Conservation (phyloP, 805 yeast genomes). For the Starmerella apis region DNA sequence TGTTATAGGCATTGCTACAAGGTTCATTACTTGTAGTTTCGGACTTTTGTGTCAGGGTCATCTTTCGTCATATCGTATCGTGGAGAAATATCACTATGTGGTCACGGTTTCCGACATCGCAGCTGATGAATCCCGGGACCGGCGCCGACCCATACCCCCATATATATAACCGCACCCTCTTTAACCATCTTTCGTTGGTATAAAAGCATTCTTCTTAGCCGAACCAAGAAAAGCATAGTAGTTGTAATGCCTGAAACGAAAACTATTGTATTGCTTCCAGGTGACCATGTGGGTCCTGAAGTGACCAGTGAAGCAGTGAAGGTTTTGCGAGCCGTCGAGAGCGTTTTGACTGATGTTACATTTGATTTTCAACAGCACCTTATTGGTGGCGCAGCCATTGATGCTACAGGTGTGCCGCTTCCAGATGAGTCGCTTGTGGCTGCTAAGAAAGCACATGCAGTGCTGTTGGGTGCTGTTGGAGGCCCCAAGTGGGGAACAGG, state of each 20-base stretch:
- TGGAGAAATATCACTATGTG: background rate
- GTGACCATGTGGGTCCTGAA: slow-evolving; percentile 96
- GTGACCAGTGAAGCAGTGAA: slow-evolving; percentile 83
- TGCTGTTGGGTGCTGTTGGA: slow-evolving; percentile 95
- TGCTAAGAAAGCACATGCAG: slow-evolving; percentile 82
- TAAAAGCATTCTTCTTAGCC: background rate
- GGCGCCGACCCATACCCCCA: slow-evolving; percentile 3
- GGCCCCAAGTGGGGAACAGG: slow-evolving; percentile 99
- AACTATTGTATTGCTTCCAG: slow-evolving; percentile 80
- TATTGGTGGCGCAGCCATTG: slow-evolving; percentile 98
- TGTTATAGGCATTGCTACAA: too few species aligned
- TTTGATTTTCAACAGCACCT: slow-evolving; percentile 74
- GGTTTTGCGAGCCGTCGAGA: slow-evolving; percentile 69
- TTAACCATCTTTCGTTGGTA: background rate
- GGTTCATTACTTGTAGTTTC: too few species aligned
- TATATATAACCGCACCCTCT: background rate
- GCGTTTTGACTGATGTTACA: slow-evolving; percentile 44
- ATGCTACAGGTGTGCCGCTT: slow-evolving; percentile 87
- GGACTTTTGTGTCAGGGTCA: too few species aligned
- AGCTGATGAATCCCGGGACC: background rate
- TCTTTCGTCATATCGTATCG: too few species aligned
- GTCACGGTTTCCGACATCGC: slow-evolving; percentile 1
- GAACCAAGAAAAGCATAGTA: too few species aligned
- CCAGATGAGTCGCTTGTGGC: slow-evolving; percentile 77
- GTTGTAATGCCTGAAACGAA: slow-evolving; percentile 33